Percentiles rank a stretch among this genome's conserved stretches.
These are phyloP conservation scores for Cordyceps tenuipes DNA, from an alignment of 2,329 filamentous ascomycete genomes.

Conservation along the genomic window DNA sequence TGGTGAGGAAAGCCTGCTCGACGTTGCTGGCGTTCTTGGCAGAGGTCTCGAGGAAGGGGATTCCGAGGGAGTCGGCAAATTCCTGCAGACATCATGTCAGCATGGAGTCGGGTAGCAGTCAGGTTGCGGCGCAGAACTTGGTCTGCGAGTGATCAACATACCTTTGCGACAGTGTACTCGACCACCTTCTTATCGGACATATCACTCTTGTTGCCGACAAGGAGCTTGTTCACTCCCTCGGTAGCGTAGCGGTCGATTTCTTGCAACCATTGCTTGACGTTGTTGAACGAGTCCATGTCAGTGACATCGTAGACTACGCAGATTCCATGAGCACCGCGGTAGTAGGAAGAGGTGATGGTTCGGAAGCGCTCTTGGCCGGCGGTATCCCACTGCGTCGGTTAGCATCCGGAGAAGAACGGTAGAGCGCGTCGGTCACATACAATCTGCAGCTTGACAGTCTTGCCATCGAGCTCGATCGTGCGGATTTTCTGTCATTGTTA, in stretches of 20 bases:
- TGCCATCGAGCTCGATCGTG: slow-evolving; percentile 98
- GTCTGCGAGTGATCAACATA: slow-evolving; percentile 34
- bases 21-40: slow-evolving; percentile 99
- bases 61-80: slow-evolving; percentile 96
- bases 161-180: slow-evolving; percentile 98
- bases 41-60: slow-evolving; percentile 98
- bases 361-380: slow-evolving; percentile 99
- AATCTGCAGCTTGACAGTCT: slow-evolving; percentile 99
- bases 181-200: slow-evolving; percentile 99
- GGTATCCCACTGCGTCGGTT: slow-evolving; percentile 75
- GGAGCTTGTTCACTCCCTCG: slow-evolving; percentile 98
- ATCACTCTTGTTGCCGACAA: slow-evolving; percentile 99
- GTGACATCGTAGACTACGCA: slow-evolving; percentile 99
- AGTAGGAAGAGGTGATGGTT: slow-evolving; percentile 99
- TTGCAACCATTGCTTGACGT: slow-evolving; percentile 99
- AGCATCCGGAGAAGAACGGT: neutral
- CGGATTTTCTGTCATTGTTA: slow-evolving; percentile 75
- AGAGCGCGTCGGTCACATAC: slow-evolving; percentile 46
- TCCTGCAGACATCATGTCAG: slow-evolving; percentile 50
- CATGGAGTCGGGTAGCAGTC: neutral
- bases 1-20: slow-evolving; percentile 98
- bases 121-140: neutral
- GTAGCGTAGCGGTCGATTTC: slow-evolving; percentile 99
- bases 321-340: slow-evolving; percentile 97
- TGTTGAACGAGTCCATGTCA: slow-evolving; percentile 99